Evolutionary conservation across 1,284 basidiomycete species (phyloP).

Genomic region (Trichosporon coremiiforme): DNA sequence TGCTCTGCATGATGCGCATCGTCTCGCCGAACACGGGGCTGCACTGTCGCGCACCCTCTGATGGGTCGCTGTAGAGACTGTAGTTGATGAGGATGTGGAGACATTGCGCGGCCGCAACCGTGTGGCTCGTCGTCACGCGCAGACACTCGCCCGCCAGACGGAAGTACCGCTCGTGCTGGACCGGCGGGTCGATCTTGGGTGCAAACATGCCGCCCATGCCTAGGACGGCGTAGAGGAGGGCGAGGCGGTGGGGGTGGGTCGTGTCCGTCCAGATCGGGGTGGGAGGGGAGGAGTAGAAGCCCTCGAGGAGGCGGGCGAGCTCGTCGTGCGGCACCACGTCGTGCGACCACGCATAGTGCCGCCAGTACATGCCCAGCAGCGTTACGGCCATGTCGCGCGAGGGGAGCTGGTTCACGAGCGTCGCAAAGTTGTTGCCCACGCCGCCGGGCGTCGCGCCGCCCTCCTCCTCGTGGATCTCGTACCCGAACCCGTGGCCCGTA

Average conservation of each 20-base stretch:
- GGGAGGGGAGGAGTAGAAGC: slow-evolving; percentile 8
- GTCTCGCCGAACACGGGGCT: slow-evolving; percentile 12
- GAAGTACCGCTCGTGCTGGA: slow-evolving; percentile 16
- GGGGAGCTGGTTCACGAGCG: slow-evolving; percentile 12
- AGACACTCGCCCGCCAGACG: slow-evolving; percentile 16
- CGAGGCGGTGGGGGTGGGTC: slow-evolving; percentile 20
- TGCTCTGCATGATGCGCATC: slow-evolving; percentile 16
- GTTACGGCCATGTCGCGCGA: slow-evolving; percentile 6
- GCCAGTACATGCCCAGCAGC: slow-evolving; percentile 16
- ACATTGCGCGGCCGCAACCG: not conserved
- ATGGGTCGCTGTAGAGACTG: not conserved
- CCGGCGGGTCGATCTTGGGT: slow-evolving; percentile 6
- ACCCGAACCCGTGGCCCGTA: not conserved
- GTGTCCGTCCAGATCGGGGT: slow-evolving; percentile 17
- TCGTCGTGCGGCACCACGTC: slow-evolving; percentile 15
- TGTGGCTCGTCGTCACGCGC: slow-evolving; percentile 11
- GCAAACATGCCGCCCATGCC: slow-evolving; percentile 18
- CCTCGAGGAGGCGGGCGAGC: slow-evolving; percentile 16
- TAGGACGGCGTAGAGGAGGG: slow-evolving; percentile 14
- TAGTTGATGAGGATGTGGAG: slow-evolving; percentile 16
- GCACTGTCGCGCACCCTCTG: slow-evolving; percentile 4
- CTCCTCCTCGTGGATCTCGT: not conserved
- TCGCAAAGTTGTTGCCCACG: slow-evolving; percentile 13
- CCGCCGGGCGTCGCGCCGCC: slow-evolving; percentile 6
- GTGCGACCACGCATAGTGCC: slow-evolving; percentile 14